Conservation (phyloP, 352 stramenopile genomes). For the Globisporangium okanoganense region DNA sequence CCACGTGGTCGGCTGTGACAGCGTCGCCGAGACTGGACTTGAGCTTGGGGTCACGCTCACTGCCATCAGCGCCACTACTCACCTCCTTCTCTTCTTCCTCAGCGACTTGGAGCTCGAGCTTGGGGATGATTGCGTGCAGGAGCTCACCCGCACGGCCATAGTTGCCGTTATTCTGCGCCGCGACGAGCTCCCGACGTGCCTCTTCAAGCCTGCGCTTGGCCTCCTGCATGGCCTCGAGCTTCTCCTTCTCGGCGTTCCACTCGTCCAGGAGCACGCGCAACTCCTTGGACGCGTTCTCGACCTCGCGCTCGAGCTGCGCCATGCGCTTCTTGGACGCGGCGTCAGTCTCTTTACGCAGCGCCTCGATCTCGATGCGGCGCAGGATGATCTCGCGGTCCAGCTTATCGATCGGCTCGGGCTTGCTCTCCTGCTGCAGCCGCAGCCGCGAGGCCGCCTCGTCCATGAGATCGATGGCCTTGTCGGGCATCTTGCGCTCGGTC, state of each 20-base stretch:
- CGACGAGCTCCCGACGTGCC: constrained; percentile 60
- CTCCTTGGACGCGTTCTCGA: constrained; percentile 93
- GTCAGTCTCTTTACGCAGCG: constrained; percentile 75
- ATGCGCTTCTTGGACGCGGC: constrained; percentile 69
- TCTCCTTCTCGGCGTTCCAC: constrained; percentile 91
- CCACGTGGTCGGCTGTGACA: constrained; percentile 93
- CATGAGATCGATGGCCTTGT: constrained; percentile 95
- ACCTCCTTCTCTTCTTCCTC: constrained; percentile 31
- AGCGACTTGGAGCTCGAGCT: constrained; percentile 66
- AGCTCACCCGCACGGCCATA: constrained; percentile 78
- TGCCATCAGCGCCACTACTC: neutral
- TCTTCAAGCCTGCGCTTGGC: constrained; percentile 75
- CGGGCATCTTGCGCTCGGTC: constrained; percentile 88
- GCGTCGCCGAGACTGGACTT: constrained; percentile 84
- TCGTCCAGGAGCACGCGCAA: constrained; percentile 87
- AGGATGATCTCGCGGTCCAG: constrained; percentile 88
- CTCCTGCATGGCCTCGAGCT: constrained; percentile 90
- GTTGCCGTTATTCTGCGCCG: constrained; percentile 71
- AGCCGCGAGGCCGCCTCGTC: constrained; percentile 92
- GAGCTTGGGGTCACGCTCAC: neutral
- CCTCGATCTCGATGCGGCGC: constrained; percentile 80
- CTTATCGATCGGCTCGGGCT: constrained; percentile 96
- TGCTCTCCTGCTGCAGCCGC: constrained; percentile 92
- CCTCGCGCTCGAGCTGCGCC: constrained; percentile 91
- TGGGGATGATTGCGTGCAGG: constrained; percentile 77